Evolutionary conservation across 805 yeast species (phyloP).

Genomic region (Myxozyma neotropica): DNA sequence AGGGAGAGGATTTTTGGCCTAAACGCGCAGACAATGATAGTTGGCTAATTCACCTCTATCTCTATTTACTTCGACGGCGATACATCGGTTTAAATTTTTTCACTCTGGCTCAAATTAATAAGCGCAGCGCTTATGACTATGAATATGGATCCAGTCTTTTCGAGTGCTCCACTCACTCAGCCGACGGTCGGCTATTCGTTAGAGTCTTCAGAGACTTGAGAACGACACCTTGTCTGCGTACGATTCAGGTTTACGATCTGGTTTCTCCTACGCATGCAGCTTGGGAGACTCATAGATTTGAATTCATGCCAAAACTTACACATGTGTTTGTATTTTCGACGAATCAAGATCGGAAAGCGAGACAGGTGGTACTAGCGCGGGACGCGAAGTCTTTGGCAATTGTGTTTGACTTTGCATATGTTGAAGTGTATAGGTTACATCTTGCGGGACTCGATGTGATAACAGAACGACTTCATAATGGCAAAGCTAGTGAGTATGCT

Average conservation of each 20-base stretch:
- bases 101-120: not conserved
- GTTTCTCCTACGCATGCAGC: not conserved
- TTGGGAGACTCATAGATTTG: not conserved
- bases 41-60: slow-evolving; percentile 16
- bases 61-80: slow-evolving; percentile 24
- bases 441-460: not conserved
- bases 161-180: slow-evolving; percentile 26
- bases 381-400: slow-evolving; percentile 27
- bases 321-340: slow-evolving; percentile 3
- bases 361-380: slow-evolving; percentile 15
- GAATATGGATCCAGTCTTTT: not conserved
- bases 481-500: no score
- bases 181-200: slow-evolving; percentile 23
- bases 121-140: not conserved
- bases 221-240: slow-evolving; percentile 21
- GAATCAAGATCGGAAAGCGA: slow-evolving; percentile 18
- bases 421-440: slow-evolving; percentile 25
- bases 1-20: slow-evolving; percentile 3
- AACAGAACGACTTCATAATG: slow-evolving; percentile 3
- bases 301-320: slow-evolving; percentile 4
- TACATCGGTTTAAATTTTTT: slow-evolving; percentile 10
- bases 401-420: slow-evolving; percentile 27
- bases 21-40: not conserved
- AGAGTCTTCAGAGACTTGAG: slow-evolving; percentile 13
- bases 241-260: slow-evolving; percentile 18